phyloP scores from a whole-genome alignment of 2,329 filamentous ascomycete species.

The Elsinoe necatrix region DNA sequence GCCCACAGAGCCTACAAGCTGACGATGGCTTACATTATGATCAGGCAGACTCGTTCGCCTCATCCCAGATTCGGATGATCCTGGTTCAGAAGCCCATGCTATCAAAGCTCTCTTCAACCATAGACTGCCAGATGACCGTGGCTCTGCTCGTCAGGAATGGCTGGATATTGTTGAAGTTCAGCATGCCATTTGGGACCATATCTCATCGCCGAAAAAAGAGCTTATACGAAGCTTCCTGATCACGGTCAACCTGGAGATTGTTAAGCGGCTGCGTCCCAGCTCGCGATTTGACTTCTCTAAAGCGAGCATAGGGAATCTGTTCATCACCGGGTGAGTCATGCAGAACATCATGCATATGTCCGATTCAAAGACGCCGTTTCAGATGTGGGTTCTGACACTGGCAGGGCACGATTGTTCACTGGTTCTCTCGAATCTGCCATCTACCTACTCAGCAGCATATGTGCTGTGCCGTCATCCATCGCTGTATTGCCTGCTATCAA shows the following conservation, averaged over 20 bases:
- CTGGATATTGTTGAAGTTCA: slow-evolving; percentile 78
- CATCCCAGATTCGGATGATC: slow-evolving; percentile 57
- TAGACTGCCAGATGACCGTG: slow-evolving; percentile 57
- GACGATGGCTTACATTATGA: not conserved
- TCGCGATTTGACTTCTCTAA: slow-evolving; percentile 43
- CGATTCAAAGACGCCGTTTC: too few relatives aligned
- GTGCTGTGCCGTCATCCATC: slow-evolving; percentile 67
- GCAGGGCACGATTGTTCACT: slow-evolving; percentile 76
- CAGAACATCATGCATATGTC: too few relatives aligned
- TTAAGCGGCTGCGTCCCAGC: slow-evolving; percentile 40
- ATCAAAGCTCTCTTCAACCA: slow-evolving; percentile 84
- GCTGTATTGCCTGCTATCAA: slow-evolving; percentile 84
- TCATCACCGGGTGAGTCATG: slow-evolving; percentile 40
- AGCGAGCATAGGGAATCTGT: slow-evolving; percentile 45
- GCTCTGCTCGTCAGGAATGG: slow-evolving; percentile 67
- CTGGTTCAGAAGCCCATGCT: slow-evolving; percentile 58
- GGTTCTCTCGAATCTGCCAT: slow-evolving; percentile 90
- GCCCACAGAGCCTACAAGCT: not conserved
- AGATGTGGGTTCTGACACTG: slow-evolving; percentile 11
- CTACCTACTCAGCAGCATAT: slow-evolving; percentile 79
- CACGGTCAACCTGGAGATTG: slow-evolving; percentile 42
- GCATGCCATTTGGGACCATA: slow-evolving; percentile 61
- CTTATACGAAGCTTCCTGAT: slow-evolving; percentile 45
- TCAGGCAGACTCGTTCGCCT: slow-evolving; percentile 77
- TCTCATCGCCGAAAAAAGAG: slow-evolving; percentile 44